Conservation (phyloP, 129 eudicot genomes). For the Flaveria bidentis region DNA sequence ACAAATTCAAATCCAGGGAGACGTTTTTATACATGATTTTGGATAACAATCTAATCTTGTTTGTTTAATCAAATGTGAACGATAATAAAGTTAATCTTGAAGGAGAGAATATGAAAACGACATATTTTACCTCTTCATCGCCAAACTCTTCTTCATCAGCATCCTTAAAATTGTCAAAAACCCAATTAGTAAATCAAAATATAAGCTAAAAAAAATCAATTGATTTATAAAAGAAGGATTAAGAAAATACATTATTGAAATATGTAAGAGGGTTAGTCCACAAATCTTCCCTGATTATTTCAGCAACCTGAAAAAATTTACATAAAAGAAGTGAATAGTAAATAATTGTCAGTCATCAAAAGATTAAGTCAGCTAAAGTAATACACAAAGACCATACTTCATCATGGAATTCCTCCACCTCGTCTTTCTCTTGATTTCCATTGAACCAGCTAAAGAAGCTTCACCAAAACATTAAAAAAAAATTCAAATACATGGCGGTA, state of each 20-base stretch:
- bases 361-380: not conserved
- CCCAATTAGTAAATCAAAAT: conserved; percentile 17
- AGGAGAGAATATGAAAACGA: no score
- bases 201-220: not conserved
- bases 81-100: no score
- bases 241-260: conserved; percentile 54
- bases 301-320: conserved; percentile 64
- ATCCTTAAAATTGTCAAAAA: conserved; percentile 43
- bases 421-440: conserved; percentile 59
- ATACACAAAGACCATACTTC: conserved; percentile 45
- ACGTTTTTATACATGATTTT: no score
- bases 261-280: conserved; percentile 92
- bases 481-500: not conserved
- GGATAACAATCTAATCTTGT: no score
- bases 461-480: conserved; percentile 32
- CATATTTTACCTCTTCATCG: conserved; percentile 44
- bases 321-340: no score
- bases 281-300: conserved; percentile 86
- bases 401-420: conserved; percentile 52
- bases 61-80: no score
- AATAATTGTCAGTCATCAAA: not conserved
- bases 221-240: not conserved
- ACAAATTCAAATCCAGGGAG: no score
- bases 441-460: conserved; percentile 94
- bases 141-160: conserved; percentile 70